Evolutionary conservation across 1,284 basidiomycete species (phyloP).

Genomic region (Moesziomyces sp.): DNA sequence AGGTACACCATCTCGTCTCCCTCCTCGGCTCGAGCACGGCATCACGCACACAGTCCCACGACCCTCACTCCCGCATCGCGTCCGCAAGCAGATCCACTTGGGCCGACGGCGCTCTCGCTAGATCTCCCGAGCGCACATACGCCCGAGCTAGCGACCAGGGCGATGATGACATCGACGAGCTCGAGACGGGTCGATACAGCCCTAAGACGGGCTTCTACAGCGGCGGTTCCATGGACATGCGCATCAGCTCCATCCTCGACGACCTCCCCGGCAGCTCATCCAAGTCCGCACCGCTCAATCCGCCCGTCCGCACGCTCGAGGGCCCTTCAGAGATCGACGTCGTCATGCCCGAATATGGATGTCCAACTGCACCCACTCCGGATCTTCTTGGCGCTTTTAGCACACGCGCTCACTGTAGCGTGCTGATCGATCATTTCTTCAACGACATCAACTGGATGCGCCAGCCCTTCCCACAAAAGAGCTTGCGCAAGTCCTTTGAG

Average conservation of each 20-base stretch:
- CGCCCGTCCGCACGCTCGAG: slow-evolving; percentile 44
- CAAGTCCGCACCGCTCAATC: slow-evolving; percentile 35
- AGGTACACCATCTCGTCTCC: slow-evolving; percentile 30
- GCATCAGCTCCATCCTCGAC: slow-evolving; percentile 55
- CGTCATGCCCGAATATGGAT: slow-evolving; percentile 58
- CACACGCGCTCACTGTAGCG: slow-evolving; percentile 35
- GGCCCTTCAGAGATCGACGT: slow-evolving; percentile 48
- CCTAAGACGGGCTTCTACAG: slow-evolving; percentile 53
- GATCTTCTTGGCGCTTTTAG: slow-evolving; percentile 49
- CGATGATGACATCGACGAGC: slow-evolving; percentile 53
- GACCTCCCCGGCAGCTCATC: slow-evolving; percentile 40
- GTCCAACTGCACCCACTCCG: slow-evolving; percentile 35
- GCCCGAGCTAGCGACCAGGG: slow-evolving; percentile 14
- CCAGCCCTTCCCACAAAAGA: slow-evolving; percentile 51
- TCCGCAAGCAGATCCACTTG: slow-evolving; percentile 10
- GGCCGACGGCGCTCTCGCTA: slow-evolving; percentile 9
- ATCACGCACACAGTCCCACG: neutral
- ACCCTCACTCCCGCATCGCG: neutral
- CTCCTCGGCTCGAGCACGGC: neutral
- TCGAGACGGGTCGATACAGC: slow-evolving; percentile 43
- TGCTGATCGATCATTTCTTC: slow-evolving; percentile 58
- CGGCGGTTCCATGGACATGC: slow-evolving; percentile 51
- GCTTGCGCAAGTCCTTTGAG: slow-evolving; percentile 42
- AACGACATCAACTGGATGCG: slow-evolving; percentile 62
- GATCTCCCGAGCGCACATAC: slow-evolving; percentile 19